Evolutionary conservation across 2,329 filamentous ascomycete species (phyloP), one percentile per base, ranked within the genome.

Genomic region (Ambrosiella xylebori): DNA sequence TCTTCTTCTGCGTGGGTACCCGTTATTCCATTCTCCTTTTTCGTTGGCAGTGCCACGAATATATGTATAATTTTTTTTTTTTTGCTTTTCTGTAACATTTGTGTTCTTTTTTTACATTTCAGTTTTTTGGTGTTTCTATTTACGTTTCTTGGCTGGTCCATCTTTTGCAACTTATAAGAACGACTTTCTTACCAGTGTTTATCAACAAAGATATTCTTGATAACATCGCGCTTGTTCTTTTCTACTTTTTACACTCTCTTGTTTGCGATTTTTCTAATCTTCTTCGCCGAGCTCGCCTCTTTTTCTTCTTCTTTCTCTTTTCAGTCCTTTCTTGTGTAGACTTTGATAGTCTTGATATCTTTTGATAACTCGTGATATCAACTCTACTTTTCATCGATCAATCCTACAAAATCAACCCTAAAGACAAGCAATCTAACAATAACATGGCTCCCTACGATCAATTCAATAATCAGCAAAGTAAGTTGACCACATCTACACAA

Each of bases 81-180:
- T 36, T 38, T 51, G 47, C 47, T 50, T 51, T 44, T 50, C 40
- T 38, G 56, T 38, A 38, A 44, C 38, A 44, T 44, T 44, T 58
- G 38, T 53, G 36, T 53, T 40, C 38, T 53, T 54, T 40, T 58
- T 54, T 58, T 53, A 41, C 56, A 54, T 19, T 35, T 47, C 47
- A 19, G 2, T 49, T 50, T 13, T 15, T 55, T 19, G 13, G n/a
- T 59, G n/a, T 59, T 59, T 44, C 35, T 59, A 54, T 55, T 55
- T 49, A 36, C 49, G 38, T 55, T 45, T 55, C 44, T 36, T 49
- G 57, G 56, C 56, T 39, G 56, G 56, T 45, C 56, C 56, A 45
- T 41, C 41, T 54, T 40, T 37, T 17, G 17, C 13, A 13, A 27
- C 13, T 53, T 38, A 35, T 38, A n/a, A 53, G 12, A 35, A 37